phyloP scores from a whole-genome alignment of 495 filamentous ascomycete genomes.

The Tuber melanosporum region DNA sequence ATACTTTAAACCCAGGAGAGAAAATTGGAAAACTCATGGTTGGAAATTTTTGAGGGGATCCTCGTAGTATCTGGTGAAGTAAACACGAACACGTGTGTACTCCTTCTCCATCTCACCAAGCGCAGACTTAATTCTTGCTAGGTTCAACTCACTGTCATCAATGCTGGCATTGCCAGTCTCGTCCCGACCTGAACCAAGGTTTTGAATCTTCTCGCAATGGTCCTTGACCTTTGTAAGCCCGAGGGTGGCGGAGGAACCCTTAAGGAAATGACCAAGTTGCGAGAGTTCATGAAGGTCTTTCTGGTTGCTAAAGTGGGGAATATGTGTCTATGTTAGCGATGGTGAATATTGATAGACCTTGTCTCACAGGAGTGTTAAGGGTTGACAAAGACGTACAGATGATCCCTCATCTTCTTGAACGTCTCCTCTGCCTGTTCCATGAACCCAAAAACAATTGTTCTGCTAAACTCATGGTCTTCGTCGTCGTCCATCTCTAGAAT shows the following conservation, averaged over 20 bases:
- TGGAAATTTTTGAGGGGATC: not conserved
- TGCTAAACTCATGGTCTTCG: conserved; percentile 75
- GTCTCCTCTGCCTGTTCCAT: conserved; percentile 86
- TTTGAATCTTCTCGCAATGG: conserved; percentile 91
- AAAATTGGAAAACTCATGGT: conserved; percentile 8
- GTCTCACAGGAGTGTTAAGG: conserved; percentile 8
- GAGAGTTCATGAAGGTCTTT: conserved; percentile 68
- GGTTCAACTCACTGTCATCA: conserved; percentile 56
- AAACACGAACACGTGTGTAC: conserved; percentile 60
- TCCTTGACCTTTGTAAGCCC: conserved; percentile 89
- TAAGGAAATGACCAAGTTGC: conserved; percentile 85
- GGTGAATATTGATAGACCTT: conserved; percentile 9
- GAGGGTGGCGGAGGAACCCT: conserved; percentile 95
- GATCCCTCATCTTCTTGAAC: conserved; percentile 74
- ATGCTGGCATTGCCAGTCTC: conserved; percentile 62
- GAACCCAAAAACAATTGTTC: conserved; percentile 82
- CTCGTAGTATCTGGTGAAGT: conserved; percentile 29
- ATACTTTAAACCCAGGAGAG: not conserved
- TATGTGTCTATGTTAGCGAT: conserved; percentile 32
- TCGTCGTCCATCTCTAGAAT: conserved; percentile 84
- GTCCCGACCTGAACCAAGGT: conserved; percentile 74
- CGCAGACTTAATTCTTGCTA: conserved; percentile 62
- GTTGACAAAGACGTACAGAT: conserved; percentile 59
- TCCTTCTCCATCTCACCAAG: conserved; percentile 66
- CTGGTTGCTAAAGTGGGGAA: conserved; percentile 49